These are phyloP conservation scores for Zygotorulaspora chibaensis DNA, from an alignment of 805 yeast species.

Conservation along the genomic window DNA sequence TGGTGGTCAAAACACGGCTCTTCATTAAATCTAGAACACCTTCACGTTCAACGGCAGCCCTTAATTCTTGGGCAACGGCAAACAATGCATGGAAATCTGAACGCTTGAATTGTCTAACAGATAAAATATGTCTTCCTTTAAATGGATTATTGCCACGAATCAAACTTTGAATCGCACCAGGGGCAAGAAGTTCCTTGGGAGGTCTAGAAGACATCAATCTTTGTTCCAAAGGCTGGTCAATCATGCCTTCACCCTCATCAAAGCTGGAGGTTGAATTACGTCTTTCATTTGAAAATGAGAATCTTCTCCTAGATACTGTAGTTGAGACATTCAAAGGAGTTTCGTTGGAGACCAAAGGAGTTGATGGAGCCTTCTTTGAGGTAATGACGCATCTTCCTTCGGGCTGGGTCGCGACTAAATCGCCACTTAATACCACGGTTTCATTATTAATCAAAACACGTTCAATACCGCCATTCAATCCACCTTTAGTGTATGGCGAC, in stretches of 20 bases:
- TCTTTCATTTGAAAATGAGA: conserved; percentile 47
- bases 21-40: conserved; percentile 88
- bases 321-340: conserved; percentile 39
- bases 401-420: conserved; percentile 54
- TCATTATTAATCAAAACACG: conserved; percentile 76
- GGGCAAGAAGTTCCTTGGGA: conserved; percentile 67
- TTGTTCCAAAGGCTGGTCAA: conserved; percentile 49
- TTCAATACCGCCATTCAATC: conserved; percentile 77
- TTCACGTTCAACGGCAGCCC: conserved; percentile 92
- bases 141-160: conserved; percentile 85
- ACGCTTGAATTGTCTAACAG: conserved; percentile 84
- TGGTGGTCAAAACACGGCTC: conserved; percentile 88
- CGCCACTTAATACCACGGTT: conserved; percentile 83
- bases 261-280: conserved; percentile 36
- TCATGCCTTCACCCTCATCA: conserved; percentile 49
- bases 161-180: conserved; percentile 72
- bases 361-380: conserved; percentile 39
- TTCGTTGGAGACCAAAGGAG: conserved; percentile 31
- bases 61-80: conserved; percentile 96
- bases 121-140: conserved; percentile 79
- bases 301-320: conserved; percentile 42
- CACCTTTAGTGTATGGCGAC: conserved; percentile 53
- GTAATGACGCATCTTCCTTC: conserved; percentile 56
- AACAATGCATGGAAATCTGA: conserved; percentile 88
- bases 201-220: conserved; percentile 65